These are phyloP conservation scores for Zymoseptoria passerinii DNA, from an alignment of 2,329 filamentous ascomycete species.

Conservation along the genomic window DNA sequence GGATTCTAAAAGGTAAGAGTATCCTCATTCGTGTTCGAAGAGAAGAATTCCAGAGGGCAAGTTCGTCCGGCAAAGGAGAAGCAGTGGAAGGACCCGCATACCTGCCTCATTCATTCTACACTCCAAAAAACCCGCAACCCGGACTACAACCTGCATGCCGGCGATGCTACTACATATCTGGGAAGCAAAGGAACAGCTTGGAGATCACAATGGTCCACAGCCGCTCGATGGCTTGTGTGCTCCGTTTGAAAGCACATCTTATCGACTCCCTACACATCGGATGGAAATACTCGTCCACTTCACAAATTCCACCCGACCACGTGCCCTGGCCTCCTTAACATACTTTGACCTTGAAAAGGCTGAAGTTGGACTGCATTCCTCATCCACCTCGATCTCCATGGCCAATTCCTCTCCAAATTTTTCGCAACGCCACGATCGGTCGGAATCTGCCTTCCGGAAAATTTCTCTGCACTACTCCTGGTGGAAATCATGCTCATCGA, in stretches of 20 bases:
- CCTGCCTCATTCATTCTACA: background rate
- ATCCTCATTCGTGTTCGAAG: background rate
- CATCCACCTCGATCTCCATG: background rate
- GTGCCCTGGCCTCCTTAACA: background rate
- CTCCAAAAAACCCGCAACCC: background rate
- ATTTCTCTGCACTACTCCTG: background rate
- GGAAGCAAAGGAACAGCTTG: background rate
- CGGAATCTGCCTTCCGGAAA: background rate
- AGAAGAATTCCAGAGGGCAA: background rate
- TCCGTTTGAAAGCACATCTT: background rate
- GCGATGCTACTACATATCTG: background rate
- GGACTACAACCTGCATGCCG: background rate
- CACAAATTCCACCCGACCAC: background rate
- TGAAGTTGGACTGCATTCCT: background rate
- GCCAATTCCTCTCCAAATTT: slow-evolving; percentile 1
- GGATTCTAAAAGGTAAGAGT: background rate
- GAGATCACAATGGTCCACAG: background rate
- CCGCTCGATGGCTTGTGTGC: background rate
- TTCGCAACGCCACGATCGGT: background rate
- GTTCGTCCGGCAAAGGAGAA: background rate
- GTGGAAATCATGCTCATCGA: background rate
- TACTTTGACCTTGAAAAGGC: too few species aligned
- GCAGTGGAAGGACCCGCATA: background rate
- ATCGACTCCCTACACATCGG: background rate
- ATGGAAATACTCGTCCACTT: too few species aligned